Conservation (phyloP, 352 stramenopile genomes). For the Ophiocytium majus region DNA sequence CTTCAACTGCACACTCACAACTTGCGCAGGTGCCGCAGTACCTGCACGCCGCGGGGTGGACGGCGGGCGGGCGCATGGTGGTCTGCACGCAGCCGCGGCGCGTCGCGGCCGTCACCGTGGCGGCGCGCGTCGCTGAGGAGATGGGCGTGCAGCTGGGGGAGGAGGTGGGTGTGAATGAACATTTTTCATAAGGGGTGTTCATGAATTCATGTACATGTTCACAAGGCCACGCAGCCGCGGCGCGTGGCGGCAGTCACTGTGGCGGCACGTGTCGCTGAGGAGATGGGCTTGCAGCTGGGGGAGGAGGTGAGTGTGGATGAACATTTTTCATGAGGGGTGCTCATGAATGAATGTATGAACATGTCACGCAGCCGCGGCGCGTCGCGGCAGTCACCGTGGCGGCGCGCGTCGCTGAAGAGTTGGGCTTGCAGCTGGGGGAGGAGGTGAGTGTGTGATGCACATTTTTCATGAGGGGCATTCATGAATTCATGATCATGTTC, state of each 20-base stretch:
- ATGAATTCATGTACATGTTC: too few species aligned
- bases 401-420: constrained; percentile 93
- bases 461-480: neutral
- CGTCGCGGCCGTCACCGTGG: constrained; percentile 94
- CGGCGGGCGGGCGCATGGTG: constrained; percentile 42
- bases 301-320: constrained; percentile 87
- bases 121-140: constrained; percentile 94
- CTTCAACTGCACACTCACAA: constrained; percentile 10
- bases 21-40: constrained; percentile 88
- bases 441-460: constrained; percentile 83
- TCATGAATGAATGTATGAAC: too few species aligned
- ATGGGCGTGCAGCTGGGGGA: constrained; percentile 86
- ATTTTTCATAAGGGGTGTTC: neutral
- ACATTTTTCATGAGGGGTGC: neutral
- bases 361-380: constrained; percentile 92
- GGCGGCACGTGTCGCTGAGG: constrained; percentile 91
- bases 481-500: too few species aligned
- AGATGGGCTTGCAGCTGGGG: constrained; percentile 87
- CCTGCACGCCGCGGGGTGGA: constrained; percentile 81
- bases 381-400: constrained; percentile 96
- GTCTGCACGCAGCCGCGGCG: constrained; percentile 93
- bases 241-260: constrained; percentile 96
- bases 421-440: constrained; percentile 84
- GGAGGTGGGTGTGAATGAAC: constrained; percentile 81
- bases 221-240: constrained; percentile 90